A percentile compares a stretch with the other conserved stretches of the same genome.
Evolutionary conservation across 345 rosid genomes (phyloP).

Genomic region (Kernera saxatilis): DNA sequence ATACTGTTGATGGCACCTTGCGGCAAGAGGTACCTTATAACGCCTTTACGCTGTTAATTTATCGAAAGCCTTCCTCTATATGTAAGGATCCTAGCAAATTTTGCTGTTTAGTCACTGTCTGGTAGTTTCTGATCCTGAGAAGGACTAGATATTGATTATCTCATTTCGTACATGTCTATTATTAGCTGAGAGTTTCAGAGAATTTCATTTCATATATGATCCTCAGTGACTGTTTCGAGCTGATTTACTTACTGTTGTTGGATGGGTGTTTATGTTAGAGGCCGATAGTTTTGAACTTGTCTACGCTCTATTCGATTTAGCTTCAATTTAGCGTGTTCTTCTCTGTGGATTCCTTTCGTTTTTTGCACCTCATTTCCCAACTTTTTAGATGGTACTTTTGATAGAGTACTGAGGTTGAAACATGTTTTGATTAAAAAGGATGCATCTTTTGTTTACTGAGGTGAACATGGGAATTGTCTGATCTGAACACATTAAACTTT

Average conservation of each 20-base stretch:
- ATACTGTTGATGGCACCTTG: conserved; percentile 69
- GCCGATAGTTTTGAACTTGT: neutral
- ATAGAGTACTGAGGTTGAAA: neutral
- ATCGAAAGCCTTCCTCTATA: conserved; percentile 23
- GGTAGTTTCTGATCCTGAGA: neutral
- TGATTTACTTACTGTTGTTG: neutral
- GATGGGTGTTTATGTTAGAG: neutral
- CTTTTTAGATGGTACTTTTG: neutral
- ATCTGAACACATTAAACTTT: neutral
- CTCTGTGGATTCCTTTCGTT: neutral
- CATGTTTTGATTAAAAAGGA: conserved; percentile 3
- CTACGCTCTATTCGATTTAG: neutral
- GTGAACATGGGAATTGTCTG: neutral
- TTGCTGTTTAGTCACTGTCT: neutral
- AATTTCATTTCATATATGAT: neutral
- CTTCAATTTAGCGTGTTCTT: neutral
- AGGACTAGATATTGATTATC: neutral
- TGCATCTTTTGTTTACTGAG: neutral
- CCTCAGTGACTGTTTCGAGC: neutral
- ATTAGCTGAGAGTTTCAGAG: neutral
- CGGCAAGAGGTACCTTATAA: conserved; percentile 62
- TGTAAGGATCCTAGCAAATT: conserved; percentile 49
- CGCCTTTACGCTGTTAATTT: neutral
- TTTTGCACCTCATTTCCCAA: neutral
- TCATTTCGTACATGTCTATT: neutral